Conservation (phyloP, 352 stramenopile genomes). For the Pythium aquatile region DNA sequence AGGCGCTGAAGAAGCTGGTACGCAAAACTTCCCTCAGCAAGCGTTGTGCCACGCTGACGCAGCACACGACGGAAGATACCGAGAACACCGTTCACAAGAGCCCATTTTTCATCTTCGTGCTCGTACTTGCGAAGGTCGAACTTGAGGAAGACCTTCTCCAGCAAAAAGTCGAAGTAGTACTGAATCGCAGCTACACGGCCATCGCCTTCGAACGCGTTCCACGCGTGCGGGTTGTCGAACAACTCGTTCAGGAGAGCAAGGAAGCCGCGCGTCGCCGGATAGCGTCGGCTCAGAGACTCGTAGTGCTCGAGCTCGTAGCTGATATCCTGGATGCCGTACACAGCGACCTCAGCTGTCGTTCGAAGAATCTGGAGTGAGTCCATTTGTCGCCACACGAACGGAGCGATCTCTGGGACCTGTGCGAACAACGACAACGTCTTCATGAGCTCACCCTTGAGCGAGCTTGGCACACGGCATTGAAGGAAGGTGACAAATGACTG, state of each 20-base stretch:
- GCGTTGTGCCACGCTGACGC: constrained; percentile 37
- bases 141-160: constrained; percentile 83
- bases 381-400: constrained; percentile 83
- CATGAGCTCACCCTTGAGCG: constrained; percentile 84
- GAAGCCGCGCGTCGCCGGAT: constrained; percentile 78
- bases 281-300: constrained; percentile 70
- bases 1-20: constrained; percentile 72
- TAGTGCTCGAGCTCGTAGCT: constrained; percentile 84
- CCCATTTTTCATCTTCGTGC: constrained; percentile 82
- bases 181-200: constrained; percentile 74
- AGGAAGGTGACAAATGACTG: constrained; percentile 81
- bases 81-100: constrained; percentile 63
- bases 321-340: constrained; percentile 75
- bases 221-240: constrained; percentile 73
- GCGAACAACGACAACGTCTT: constrained; percentile 80
- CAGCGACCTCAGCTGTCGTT: constrained; percentile 58
- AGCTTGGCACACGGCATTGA: constrained; percentile 80
- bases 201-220: constrained; percentile 74
- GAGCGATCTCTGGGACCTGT: constrained; percentile 71
- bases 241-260: constrained; percentile 71
- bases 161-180: constrained; percentile 82
- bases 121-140: constrained; percentile 85
- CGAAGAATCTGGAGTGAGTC: constrained; percentile 81
- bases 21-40: constrained; percentile 52
- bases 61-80: constrained; percentile 81